phyloP scores from a whole-genome alignment of 768 basidiomycete species.

The Leccinum rimulosum region DNA sequence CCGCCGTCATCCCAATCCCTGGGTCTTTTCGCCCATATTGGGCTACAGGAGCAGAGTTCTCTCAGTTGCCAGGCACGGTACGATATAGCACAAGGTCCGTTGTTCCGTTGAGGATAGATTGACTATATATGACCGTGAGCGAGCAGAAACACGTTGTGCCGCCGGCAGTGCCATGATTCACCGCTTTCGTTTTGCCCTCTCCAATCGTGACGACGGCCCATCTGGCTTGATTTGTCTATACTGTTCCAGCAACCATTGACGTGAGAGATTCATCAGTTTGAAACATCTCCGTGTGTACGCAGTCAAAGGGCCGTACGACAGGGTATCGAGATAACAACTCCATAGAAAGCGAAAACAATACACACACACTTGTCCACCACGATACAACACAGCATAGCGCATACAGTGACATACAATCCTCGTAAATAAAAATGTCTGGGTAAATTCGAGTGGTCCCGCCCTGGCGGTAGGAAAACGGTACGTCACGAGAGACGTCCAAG shows the following conservation, averaged over 20 bases:
- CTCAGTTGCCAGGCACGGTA: slow-evolving; percentile 19
- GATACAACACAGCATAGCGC: slow-evolving; percentile 7
- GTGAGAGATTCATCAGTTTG: not conserved
- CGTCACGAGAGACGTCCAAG: slow-evolving; percentile 15
- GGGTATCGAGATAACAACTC: slow-evolving; percentile 8
- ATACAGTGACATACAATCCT: slow-evolving; percentile 2
- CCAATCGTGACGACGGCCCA: not conserved
- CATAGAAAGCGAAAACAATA: slow-evolving; percentile 5
- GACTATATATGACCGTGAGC: not conserved
- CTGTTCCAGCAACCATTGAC: not conserved
- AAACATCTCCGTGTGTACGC: not conserved
- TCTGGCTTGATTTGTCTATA: slow-evolving; percentile 1
- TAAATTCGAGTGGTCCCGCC: slow-evolving; percentile 1
- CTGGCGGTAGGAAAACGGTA: not conserved
- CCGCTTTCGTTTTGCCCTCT: not conserved
- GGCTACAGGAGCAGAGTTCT: not conserved
- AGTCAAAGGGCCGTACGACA: not conserved
- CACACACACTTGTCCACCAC: slow-evolving; percentile 2
- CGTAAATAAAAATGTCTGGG: not conserved
- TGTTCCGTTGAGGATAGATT: not conserved
- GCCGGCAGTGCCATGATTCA: slow-evolving; percentile 4
- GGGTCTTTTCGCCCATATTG: not conserved
- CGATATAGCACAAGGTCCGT: not conserved
- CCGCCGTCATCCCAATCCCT: not conserved
- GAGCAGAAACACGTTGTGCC: not conserved